Percentiles rank a stretch among this genome's conserved stretches.
Conservation (phyloP, 139 green algal species). For the Micromonas commoda region DNA sequence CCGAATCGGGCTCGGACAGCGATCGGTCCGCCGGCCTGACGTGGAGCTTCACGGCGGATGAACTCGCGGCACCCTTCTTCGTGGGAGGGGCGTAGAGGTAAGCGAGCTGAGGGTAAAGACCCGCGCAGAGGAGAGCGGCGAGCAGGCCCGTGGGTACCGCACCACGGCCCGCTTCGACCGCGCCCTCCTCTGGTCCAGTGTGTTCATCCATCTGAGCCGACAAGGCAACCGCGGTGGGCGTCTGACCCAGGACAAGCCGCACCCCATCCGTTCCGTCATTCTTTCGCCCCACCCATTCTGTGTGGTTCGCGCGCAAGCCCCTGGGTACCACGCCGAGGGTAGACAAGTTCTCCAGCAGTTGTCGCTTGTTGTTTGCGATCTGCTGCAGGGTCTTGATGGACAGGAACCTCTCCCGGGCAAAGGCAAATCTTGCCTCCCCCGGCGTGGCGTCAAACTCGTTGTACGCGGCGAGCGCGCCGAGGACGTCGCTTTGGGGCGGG, state of each 20-base stretch:
- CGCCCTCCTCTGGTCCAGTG: too few relatives aligned
- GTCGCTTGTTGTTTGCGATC: conserved; percentile 26
- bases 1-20: background rate
- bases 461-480: conserved; percentile 28
- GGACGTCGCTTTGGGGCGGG: conserved; percentile 26
- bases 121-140: conserved; percentile 27
- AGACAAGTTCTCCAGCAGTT: conserved; percentile 30
- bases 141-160: conserved; percentile 15
- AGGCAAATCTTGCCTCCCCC: conserved; percentile 11
- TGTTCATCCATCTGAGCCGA: too few relatives aligned
- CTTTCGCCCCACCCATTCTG: conserved; percentile 12
- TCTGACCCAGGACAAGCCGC: conserved; percentile 16
- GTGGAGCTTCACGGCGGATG: background rate
- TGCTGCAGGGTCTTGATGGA: conserved; percentile 32
- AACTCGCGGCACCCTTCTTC: background rate
- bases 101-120: conserved; percentile 27
- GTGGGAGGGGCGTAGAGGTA: background rate
- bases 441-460: conserved; percentile 19
- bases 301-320: conserved; percentile 9
- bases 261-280: conserved; percentile 7
- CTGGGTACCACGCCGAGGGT: conserved; percentile 11
- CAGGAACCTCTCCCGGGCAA: conserved; percentile 25
- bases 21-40: background rate
- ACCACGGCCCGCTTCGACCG: too few relatives aligned
- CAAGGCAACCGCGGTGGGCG: background rate